Evolutionary conservation across 2,329 filamentous ascomycete species (phyloP).

Genomic region (Allantophomopsis lycopodina): DNA sequence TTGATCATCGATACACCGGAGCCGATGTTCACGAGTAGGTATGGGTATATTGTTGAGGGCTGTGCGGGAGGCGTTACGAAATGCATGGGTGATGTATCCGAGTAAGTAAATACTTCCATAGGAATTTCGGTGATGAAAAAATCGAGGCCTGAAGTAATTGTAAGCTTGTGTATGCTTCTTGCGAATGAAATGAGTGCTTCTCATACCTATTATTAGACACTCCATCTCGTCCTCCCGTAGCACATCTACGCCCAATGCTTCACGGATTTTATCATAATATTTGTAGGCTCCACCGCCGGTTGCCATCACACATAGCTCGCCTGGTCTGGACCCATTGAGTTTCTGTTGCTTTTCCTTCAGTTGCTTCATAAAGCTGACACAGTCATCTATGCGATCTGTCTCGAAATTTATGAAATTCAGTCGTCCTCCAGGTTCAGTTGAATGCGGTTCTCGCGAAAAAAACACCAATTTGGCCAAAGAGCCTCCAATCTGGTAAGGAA

Average conservation of each 20-base stretch:
- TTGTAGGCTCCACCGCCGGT: conserved; percentile 95
- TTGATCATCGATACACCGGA: conserved; percentile 97
- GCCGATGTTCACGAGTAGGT: conserved; percentile 95
- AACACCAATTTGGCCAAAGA: conserved; percentile 95
- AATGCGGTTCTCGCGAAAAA: conserved; percentile 79
- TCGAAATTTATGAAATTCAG: conserved; percentile 95
- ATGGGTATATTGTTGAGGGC: conserved; percentile 59
- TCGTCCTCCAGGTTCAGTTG: conserved; percentile 69
- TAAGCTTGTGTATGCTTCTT: not conserved
- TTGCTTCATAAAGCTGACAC: conserved; percentile 80
- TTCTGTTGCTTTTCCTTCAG: conserved; percentile 71
- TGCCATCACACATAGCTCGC: conserved; percentile 81
- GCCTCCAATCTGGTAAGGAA: conserved; percentile 63
- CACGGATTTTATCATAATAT: conserved; percentile 82
- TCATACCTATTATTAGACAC: conserved; percentile 76
- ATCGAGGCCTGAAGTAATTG: conserved; percentile 54
- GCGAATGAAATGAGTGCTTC: conserved; percentile 1
- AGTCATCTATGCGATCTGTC: conserved; percentile 86
- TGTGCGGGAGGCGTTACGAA: conserved; percentile 67
- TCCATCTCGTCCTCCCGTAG: conserved; percentile 96
- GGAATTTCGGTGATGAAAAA: conserved; percentile 99
- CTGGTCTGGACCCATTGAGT: conserved; percentile 56
- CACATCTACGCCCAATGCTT: conserved; percentile 76
- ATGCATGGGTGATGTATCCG: conserved; percentile 78
- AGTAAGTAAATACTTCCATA: conserved; percentile 93